Evolutionary conservation across 495 filamentous ascomycete species (phyloP), one percentile per base, ranked within the genome.

Genomic region (Chlorociboria aeruginascens): DNA sequence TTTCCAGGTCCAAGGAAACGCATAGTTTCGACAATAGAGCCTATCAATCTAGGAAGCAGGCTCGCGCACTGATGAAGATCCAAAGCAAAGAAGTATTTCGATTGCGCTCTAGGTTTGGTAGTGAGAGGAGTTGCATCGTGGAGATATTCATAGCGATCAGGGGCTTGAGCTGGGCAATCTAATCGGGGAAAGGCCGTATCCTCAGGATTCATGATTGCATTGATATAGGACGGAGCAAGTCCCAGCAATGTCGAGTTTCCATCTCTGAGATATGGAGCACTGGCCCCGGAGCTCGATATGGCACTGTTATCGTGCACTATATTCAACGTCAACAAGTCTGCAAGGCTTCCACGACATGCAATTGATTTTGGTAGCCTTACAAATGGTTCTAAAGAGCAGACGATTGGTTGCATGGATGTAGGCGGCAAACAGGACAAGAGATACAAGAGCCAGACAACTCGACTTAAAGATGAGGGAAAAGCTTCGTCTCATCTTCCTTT

Each of bases 61-160:
- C 40, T 32, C 4, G 63, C 42, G 36, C 61, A 63, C 55, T 74
- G 59, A 30, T 62, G 60, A 9, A 74, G 59, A 43, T 74, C 59
- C 34, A 77, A 55, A 9, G 72, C 72, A 38, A 77, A 74, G 51
- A 72, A 68, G 48, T 71, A 74, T 47, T 49, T 59, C 37, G 8
- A 11, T 17, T 9, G 37, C 8, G 10, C 13, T 11, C 33, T 6
- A 11, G 33, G 3, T 11, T 36, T 1, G 13, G 7, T 6, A 2
- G 33, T 36, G 33, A 2, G 33, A 38, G 20, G 1, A 25, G 20
- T 4, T 4, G 20, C 1, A 4, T 4, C 4, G 20, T 25, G 20
- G 20, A 54, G 51, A 46, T 54, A 54, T 20, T 44, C 36, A 30
- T 54, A 54, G 34, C 51, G 51, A 28, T 45, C 36, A 12, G 35